A percentile compares a stretch with the other conserved stretches of the same genome.
Conservation (phyloP, 495 filamentous ascomycete genomes). For the Penicillium nucicola region DNA sequence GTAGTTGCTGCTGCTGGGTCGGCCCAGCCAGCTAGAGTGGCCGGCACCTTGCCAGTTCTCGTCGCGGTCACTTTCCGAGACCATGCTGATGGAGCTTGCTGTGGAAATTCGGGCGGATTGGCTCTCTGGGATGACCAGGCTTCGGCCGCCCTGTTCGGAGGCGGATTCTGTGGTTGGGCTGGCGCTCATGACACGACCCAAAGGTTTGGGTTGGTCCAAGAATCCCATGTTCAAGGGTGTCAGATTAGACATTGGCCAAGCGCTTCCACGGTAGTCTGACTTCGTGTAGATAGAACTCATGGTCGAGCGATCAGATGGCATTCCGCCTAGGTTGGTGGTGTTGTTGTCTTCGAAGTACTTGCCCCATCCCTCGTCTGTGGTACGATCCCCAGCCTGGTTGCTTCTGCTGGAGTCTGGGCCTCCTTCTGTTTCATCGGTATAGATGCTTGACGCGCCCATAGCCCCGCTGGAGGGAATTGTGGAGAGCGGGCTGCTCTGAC, state of each 20-base stretch:
- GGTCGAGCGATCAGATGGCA: constrained; percentile 25
- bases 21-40: constrained; percentile 42
- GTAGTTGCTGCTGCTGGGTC: constrained; percentile 60
- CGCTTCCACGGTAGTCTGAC: constrained; percentile 35
- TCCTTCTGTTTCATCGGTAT: constrained; percentile 22
- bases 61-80: constrained; percentile 52
- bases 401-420: constrained; percentile 9
- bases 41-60: constrained; percentile 47
- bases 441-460: constrained; percentile 20
- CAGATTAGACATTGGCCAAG: constrained; percentile 37
- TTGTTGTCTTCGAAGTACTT: constrained; percentile 56
- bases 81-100: constrained; percentile 52
- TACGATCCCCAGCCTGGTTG: constrained; percentile 42
- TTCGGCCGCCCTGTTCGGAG: constrained; percentile 28
- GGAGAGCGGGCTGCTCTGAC: constrained; percentile 30
- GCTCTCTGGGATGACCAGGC: constrained; percentile 49
- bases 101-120: constrained; percentile 64
- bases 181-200: constrained; percentile 56
- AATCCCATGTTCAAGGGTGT: constrained; percentile 35
- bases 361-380: constrained; percentile 57
- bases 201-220: constrained; percentile 38
- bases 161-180: constrained; percentile 65
- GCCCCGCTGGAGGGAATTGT: constrained; percentile 33
- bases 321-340: constrained; percentile 36
- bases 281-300: constrained; percentile 28